Percentiles rank a stretch among this genome's conserved stretches.
phyloP scores from a whole-genome alignment of 2,329 filamentous ascomycete genomes.

The Parascedosporium putredinis region DNA sequence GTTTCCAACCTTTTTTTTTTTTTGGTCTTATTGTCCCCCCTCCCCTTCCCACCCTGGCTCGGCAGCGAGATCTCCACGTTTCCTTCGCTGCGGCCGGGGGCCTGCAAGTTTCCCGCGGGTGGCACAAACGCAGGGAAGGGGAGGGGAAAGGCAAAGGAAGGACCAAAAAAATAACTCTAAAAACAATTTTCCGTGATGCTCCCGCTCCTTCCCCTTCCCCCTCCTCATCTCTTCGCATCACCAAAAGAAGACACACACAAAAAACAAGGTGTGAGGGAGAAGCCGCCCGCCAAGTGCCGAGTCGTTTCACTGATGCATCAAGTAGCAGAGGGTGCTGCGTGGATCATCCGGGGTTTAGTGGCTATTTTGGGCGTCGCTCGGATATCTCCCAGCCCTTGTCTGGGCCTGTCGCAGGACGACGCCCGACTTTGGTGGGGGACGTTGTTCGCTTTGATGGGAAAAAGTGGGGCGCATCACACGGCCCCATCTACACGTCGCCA shows the following conservation, averaged over 20 bases:
- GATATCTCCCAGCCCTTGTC: neutral
- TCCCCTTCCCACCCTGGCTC: neutral
- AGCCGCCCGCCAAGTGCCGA: neutral
- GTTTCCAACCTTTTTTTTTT: neutral
- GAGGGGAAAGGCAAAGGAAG: no score
- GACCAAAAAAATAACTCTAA: slow-evolving; percentile 2
- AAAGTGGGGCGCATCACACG: neutral
- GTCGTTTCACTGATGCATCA: neutral
- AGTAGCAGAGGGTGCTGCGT: neutral
- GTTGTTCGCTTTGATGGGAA: neutral
- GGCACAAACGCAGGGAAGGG: no score
- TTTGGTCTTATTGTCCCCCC: neutral
- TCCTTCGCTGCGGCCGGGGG: no score
- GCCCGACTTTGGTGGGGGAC: neutral
- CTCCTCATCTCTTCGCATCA: no score
- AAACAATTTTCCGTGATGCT: neutral
- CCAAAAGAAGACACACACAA: neutral
- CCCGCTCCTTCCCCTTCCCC: neutral
- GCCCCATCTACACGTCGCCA: neutral
- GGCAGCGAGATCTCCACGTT: no score
- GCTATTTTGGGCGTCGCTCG: neutral
- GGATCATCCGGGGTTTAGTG: no score
- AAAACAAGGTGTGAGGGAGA: neutral
- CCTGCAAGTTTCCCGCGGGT: neutral
- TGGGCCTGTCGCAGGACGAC: neutral